Evolutionary conservation across 345 rosid genomes (phyloP), one percentile per base, ranked within the genome.

Genomic region (Lepidium didymum): DNA sequence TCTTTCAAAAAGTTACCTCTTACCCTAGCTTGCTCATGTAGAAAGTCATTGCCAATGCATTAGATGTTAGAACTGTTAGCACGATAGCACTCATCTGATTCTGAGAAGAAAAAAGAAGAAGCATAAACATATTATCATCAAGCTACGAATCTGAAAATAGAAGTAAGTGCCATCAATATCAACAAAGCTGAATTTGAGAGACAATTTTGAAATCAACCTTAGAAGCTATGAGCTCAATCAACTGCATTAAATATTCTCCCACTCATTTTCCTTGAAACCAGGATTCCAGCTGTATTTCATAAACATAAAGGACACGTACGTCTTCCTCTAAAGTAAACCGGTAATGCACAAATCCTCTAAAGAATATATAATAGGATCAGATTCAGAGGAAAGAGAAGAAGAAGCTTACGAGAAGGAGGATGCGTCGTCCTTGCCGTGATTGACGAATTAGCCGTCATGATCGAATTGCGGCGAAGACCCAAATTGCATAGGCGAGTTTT

Each of bases 321-420:
- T 87, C 92, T 78, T 91, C 97, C 80, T 91, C 97, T 38, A 91
- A 43, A 25, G 87, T 81, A 75, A 94, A 91, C 15, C 95, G 89
- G 49, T 77, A 94, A 64, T 88, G 91, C 12, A 86, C 81, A 73
- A 94, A 94, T 15, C 97, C 99, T n/a, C n/a, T n/a, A n/a, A n/a
- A n/a, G n/a, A n/a, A n/a, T n/a, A n/a, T n/a, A n/a, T n/a, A n/a
- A n/a, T n/a, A n/a, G n/a, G n/a, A n/a, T n/a, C n/a, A n/a, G n/a
- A n/a, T n/a, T n/a, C n/a, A n/a, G n/a, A n/a, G n/a, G n/a, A n/a
- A n/a, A n/a, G n/a, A n/a, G n/a, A n/a, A n/a, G n/a, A n/a, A n/a
- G n/a, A n/a, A n/a, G n/a, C n/a, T n/a, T n/a, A n/a, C n/a, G n/a
- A n/a, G n/a, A n/a, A n/a, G n/a, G n/a, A n/a, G n/a, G n/a, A n/a